Evolutionary conservation across 139 green algal species (phyloP).

Genomic region (Penium margaritaceum): DNA sequence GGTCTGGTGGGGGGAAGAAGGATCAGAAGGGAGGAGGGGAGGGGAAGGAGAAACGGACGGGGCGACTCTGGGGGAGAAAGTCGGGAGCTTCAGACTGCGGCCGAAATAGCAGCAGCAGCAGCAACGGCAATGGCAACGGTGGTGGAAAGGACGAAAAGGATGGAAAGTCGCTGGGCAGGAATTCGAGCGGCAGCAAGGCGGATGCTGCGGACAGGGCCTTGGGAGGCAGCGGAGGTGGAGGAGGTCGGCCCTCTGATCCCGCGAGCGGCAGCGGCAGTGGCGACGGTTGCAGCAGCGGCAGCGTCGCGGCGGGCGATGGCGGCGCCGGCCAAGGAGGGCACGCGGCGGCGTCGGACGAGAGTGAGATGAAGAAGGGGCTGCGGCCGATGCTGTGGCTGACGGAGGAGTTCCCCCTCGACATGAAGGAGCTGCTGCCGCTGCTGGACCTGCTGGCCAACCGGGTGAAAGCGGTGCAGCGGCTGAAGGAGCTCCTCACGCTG

Average conservation of each 20-base stretch:
- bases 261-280: too few species aligned
- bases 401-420: conserved; percentile 28
- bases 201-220: too few species aligned
- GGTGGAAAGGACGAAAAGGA: conserved; percentile 7
- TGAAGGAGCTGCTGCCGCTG: conserved; percentile 41
- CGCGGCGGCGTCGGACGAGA: conserved; percentile 15
- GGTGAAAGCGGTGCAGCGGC: conserved; percentile 37
- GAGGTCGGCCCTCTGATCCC: too few species aligned
- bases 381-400: conserved; percentile 44
- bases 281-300: too few species aligned
- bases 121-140: not conserved
- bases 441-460: conserved; percentile 28
- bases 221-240: too few species aligned
- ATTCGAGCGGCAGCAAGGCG: too few species aligned
- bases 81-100: not conserved
- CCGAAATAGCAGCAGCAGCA: not conserved
- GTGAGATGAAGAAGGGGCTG: conserved; percentile 34
- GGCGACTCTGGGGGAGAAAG: not conserved
- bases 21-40: not conserved
- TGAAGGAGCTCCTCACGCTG: conserved; percentile 38
- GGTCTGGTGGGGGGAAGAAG: not conserved
- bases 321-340: not conserved
- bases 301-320: too few species aligned
- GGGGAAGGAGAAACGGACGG: not conserved
- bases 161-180: not conserved